Conservation (phyloP, 257 asterid genomes). For the Leonotis leonurus region DNA sequence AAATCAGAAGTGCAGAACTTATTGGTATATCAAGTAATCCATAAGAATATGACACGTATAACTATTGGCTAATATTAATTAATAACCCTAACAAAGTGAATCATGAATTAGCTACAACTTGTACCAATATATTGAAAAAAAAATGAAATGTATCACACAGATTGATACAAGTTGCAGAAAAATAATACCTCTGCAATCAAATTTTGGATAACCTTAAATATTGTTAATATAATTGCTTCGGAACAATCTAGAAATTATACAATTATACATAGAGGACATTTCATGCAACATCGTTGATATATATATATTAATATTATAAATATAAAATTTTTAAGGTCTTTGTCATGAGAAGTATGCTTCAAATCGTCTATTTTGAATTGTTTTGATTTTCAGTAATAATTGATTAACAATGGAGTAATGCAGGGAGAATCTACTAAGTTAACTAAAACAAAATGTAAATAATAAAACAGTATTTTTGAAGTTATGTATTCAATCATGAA, state of each 20-base stretch:
- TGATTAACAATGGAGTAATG: not conserved
- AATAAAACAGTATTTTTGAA: no score
- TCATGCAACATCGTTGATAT: not conserved
- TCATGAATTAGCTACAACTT: not conserved
- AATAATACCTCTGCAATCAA: not conserved
- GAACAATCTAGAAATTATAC: slow-evolving; percentile 15
- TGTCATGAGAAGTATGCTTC: not conserved
- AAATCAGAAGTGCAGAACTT: not conserved
- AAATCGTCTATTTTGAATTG: not conserved
- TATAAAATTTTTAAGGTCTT: not conserved
- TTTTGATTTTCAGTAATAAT: not conserved
- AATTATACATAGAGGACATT: not conserved
- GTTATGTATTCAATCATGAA: not conserved
- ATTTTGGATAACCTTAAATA: slow-evolving; percentile 14
- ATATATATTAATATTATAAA: not conserved
- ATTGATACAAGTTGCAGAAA: slow-evolving; percentile 15
- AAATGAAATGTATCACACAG: slow-evolving; percentile 6
- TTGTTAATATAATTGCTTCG: not conserved
- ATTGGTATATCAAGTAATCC: not conserved
- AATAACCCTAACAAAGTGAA: not conserved
- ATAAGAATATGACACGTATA: slow-evolving; percentile 15
- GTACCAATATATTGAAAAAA: slow-evolving; percentile 16
- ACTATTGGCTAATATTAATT: not conserved
- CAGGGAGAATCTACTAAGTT: no score
- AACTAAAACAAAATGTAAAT: no score